Conservation (phyloP, 768 basidiomycete species). For the Pleurotus djamor region DNA sequence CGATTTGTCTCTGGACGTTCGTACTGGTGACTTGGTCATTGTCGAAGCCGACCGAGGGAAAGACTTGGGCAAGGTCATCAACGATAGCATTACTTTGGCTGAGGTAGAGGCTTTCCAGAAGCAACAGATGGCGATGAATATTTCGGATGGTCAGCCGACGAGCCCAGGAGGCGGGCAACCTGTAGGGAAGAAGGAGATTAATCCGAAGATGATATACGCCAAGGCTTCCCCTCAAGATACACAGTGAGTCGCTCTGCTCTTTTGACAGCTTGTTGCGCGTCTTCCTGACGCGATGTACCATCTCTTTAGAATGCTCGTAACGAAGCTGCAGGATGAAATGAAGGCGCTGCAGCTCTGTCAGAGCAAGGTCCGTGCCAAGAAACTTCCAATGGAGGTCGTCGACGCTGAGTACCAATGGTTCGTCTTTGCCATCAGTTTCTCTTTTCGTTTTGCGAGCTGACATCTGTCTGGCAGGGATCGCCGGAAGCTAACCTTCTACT, state of each 20-base stretch:
- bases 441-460: neutral
- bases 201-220: slow-evolving; percentile 94
- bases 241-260: slow-evolving; percentile 41
- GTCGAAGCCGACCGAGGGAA: slow-evolving; percentile 96
- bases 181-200: slow-evolving; percentile 83
- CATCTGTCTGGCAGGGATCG: slow-evolving; percentile 68
- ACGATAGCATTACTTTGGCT: slow-evolving; percentile 84
- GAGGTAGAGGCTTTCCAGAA: slow-evolving; percentile 92
- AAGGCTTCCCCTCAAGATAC: slow-evolving; percentile 84
- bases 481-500: slow-evolving; percentile 98
- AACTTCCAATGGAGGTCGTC: slow-evolving; percentile 97
- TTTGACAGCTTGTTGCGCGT: neutral
- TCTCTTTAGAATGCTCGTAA: slow-evolving; percentile 57
- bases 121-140: slow-evolving; percentile 57
- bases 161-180: slow-evolving; percentile 26
- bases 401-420: slow-evolving; percentile 99
- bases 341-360: slow-evolving; percentile 92
- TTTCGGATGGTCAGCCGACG: slow-evolving; percentile 27
- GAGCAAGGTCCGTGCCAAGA: slow-evolving; percentile 90
- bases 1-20: slow-evolving; percentile 59
- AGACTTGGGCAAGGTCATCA: slow-evolving; percentile 89
- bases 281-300: neutral
- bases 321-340: slow-evolving; percentile 87
- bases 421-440: slow-evolving; percentile 18
- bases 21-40: slow-evolving; percentile 89